These are phyloP conservation scores for Rhodotorula mucilaginosa DNA, from an alignment of 1,284 basidiomycete species.

Conservation along the genomic window DNA sequence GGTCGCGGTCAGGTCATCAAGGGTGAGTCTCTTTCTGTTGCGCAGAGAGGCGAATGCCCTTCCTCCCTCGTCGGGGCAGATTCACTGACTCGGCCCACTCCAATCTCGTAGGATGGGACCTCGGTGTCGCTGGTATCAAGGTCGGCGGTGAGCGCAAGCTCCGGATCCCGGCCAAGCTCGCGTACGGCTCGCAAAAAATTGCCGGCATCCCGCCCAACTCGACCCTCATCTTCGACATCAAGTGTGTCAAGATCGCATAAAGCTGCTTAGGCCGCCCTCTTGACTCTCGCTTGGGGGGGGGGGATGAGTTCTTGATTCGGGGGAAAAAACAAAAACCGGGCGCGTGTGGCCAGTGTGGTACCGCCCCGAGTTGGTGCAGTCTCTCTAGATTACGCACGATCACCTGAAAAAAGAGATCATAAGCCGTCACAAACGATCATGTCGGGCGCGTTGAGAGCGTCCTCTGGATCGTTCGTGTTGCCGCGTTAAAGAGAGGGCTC, in stretches of 20 bases:
- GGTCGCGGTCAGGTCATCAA: constrained; percentile 90
- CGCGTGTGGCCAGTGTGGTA: not conserved
- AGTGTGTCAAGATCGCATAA: constrained; percentile 49
- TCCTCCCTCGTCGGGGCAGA: no score
- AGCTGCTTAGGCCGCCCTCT: no score
- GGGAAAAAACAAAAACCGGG: not conserved
- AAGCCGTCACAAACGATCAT: no score
- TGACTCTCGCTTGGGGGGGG: no score
- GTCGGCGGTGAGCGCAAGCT: constrained; percentile 84
- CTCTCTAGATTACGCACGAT: no score
- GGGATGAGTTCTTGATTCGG: not conserved
- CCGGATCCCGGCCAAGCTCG: constrained; percentile 61
- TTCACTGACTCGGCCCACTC: no score
- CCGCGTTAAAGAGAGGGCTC: no score
- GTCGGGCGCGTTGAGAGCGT: no score
- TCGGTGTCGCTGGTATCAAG: constrained; percentile 83
- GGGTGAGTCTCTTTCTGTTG: constrained; percentile 67
- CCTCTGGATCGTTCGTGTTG: no score
- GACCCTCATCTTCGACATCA: constrained; percentile 57
- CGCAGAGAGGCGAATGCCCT: not conserved
- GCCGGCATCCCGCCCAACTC: constrained; percentile 55
- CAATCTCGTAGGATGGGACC: constrained; percentile 24
- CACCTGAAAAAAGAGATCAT: no score
- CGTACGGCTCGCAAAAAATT: constrained; percentile 54
- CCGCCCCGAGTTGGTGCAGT: not conserved